Base-by-base conservation (phyloP, 352 stramenopile species). In the Thalassiosira mediterranea region DNA sequence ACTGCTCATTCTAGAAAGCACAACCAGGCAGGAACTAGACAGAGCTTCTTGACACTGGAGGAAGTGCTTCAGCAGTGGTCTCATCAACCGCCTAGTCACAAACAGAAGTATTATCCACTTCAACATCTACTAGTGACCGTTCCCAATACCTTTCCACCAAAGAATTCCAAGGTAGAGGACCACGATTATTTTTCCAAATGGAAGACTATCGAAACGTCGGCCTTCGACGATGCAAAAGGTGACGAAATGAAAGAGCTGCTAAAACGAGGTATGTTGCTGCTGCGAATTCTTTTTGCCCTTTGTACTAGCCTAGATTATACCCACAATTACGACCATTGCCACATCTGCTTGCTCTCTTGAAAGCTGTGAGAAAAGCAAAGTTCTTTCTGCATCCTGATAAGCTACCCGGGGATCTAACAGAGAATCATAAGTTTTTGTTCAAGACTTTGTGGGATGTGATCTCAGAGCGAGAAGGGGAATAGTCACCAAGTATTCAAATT, bases 301-400 rank as follows among this genome's bases (percentile, higher is more conserved):
- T n/a, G n/a, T n/a, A n/a, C n/a, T n/a, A n/a, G n/a, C n/a, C n/a
- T n/a, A n/a, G n/a, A n/a, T n/a, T n/a, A n/a, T n/a, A n/a, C n/a
- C n/a, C n/a, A n/a, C n/a, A n/a, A n/a, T n/a, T n/a, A n/a, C n/a
- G n/a, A n/a, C n/a, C n/a, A n/a, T n/a, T n/a, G n/a, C n/a, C n/a
- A n/a, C n/a, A n/a, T n/a, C n/a, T n/a, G n/a, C n/a, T n/a, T n/a
- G n/a, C n/a, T n/a, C n/a, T n/a, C n/a, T n/a, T n/a, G n/a, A n/a
- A n/a, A 46, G 70, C 70, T 15, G 53, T 49, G 21, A 46, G 47
- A 42, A 79, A 68, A 31, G 26, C 34, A 1, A 74, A 79, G 32
- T 68, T 74, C 4, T 79, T 79, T 51, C 40, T 79, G 13, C 70
- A 79, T 28, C 61, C 70, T 7, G 68, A 77, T 29, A 77, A 77